Percentiles rank a stretch among this genome's conserved stretches.
phyloP scores from a whole-genome alignment of 176 grass and related monocot species.

The Zoysia pacifica region DNA sequence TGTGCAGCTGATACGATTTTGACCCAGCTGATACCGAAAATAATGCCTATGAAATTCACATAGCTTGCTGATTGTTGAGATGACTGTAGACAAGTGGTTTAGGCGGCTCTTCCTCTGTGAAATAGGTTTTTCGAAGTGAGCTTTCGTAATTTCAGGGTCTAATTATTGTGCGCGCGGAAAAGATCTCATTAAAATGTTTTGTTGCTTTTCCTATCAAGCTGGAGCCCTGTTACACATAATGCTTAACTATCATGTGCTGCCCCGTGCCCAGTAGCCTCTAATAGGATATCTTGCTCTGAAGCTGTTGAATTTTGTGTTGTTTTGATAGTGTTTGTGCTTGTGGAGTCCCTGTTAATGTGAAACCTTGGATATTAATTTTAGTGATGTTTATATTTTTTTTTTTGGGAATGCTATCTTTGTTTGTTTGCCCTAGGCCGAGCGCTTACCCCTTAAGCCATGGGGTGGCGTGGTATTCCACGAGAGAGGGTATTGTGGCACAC shows the following conservation, averaged over 20 bases:
- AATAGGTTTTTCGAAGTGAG: neutral
- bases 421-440: slow-evolving; percentile 80
- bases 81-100: too few relatives aligned
- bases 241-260: too few relatives aligned
- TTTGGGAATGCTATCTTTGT: neutral
- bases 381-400: too few relatives aligned
- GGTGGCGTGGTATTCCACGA: slow-evolving; percentile 90
- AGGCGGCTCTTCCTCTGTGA: too few relatives aligned
- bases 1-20: neutral
- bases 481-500: slow-evolving; percentile 79
- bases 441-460: slow-evolving; percentile 66
- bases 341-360: neutral
- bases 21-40: neutral
- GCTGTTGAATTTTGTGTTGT: neutral
- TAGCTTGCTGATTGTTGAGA: neutral
- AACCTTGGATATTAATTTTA: neutral
- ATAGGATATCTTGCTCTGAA: neutral
- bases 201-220: too few relatives aligned
- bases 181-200: too few relatives aligned
- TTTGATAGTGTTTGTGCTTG: neutral
- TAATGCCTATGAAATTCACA: neutral
- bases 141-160: neutral
- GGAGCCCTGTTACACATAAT: too few relatives aligned
- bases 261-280: too few relatives aligned
- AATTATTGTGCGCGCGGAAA: neutral